A percentile compares a stretch with the other conserved stretches of the same genome.
These are phyloP conservation scores for Nemania diffusa DNA, from an alignment of 2,329 filamentous ascomycete genomes.

Conservation along the genomic window DNA sequence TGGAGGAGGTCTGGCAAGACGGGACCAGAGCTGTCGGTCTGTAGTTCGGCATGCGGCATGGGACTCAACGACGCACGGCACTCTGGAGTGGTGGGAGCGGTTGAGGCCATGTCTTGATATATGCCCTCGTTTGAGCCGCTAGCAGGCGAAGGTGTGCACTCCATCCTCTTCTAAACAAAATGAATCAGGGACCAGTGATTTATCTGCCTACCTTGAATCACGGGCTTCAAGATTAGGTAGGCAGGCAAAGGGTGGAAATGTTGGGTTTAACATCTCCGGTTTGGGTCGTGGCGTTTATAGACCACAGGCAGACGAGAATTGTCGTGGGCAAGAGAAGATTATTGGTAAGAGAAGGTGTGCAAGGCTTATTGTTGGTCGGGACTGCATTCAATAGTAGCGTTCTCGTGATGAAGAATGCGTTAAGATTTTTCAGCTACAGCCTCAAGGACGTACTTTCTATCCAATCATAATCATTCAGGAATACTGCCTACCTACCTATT, in stretches of 20 bases:
- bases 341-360: background rate
- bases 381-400: background rate
- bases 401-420: background rate
- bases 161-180: slow-evolving; percentile 31
- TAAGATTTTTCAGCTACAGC: too few relatives aligned
- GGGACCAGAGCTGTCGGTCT: slow-evolving; percentile 16
- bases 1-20: background rate
- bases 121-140: slow-evolving; percentile 48
- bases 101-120: slow-evolving; percentile 50
- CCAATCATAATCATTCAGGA: too few relatives aligned
- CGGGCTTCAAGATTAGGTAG: background rate
- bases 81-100: slow-evolving; percentile 58
- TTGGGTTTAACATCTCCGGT: background rate
- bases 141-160: slow-evolving; percentile 37
- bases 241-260: background rate
- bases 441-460: background rate
- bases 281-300: background rate
- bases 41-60: slow-evolving; percentile 48
- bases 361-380: too few relatives aligned
- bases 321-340: background rate
- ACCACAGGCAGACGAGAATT: background rate
- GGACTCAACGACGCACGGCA: slow-evolving; percentile 57
- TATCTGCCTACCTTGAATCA: background rate
- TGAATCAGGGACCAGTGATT: background rate
- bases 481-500: too few relatives aligned